These are phyloP conservation scores for Phellopilus nigrolimitatus DNA, from an alignment of 1,284 basidiomycete genomes.

Conservation along the genomic window DNA sequence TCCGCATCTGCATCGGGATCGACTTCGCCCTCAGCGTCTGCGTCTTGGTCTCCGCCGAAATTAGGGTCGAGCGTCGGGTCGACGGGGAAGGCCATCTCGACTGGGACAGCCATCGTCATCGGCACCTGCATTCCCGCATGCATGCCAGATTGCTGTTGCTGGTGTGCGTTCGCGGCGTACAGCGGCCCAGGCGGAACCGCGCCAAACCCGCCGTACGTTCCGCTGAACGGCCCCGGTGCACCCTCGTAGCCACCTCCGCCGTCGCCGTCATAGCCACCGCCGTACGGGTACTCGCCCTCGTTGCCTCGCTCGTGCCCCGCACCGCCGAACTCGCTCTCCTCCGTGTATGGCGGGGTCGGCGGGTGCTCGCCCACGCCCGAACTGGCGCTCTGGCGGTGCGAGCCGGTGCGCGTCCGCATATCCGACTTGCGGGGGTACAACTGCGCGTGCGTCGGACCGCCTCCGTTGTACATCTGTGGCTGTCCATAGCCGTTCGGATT, in stretches of 20 bases:
- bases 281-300: not conserved
- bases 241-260: not conserved
- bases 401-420: not conserved
- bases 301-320: not conserved
- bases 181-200: not conserved
- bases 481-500: too few species aligned
- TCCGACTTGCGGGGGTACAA: conserved; percentile 21
- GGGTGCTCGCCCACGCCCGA: not conserved
- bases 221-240: not conserved
- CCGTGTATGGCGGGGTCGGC: conserved; percentile 13
- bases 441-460: too few species aligned
- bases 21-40: not conserved
- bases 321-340: not conserved
- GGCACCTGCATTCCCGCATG: conserved; percentile 8
- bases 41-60: not conserved
- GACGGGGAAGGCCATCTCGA: conserved; percentile 14
- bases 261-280: not conserved
- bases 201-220: not conserved
- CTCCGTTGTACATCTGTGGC: too few species aligned
- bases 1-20: not conserved
- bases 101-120: too few species aligned
- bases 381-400: not conserved
- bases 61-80: conserved; percentile 8
- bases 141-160: not conserved
- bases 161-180: not conserved